Evolutionary conservation across 2,329 filamentous ascomycete species (phyloP).

Genomic region (Colletotrichum tropicale): DNA sequence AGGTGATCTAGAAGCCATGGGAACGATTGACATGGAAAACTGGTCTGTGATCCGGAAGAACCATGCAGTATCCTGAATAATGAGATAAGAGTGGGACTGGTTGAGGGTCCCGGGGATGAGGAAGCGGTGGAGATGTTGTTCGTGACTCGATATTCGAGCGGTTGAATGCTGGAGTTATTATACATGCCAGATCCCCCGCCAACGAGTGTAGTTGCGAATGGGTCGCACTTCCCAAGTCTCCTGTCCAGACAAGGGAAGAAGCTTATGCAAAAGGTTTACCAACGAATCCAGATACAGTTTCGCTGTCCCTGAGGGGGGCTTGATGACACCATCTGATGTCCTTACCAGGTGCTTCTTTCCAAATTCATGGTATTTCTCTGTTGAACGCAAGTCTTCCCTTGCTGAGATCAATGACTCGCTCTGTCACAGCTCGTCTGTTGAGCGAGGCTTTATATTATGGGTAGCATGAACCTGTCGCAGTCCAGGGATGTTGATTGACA

Average conservation of each 20-base stretch:
- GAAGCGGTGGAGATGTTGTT: not conserved
- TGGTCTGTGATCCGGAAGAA: not conserved
- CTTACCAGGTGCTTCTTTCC: not conserved
- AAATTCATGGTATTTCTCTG: not conserved
- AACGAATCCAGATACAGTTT: not conserved
- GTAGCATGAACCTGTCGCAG: not conserved
- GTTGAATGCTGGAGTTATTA: not conserved
- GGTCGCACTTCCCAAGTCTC: not conserved
- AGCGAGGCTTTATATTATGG: not conserved
- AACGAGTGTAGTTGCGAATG: not conserved
- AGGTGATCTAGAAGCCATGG: not conserved
- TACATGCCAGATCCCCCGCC: not conserved
- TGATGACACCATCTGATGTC: not conserved
- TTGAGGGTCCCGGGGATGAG: not conserved
- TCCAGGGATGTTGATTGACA: not conserved
- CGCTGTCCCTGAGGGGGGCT: not conserved
- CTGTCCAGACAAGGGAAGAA: not conserved
- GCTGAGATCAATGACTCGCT: not conserved
- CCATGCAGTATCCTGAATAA: not conserved
- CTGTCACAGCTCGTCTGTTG: not conserved
- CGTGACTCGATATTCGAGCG: not conserved
- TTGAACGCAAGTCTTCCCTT: not conserved
- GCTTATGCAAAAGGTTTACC: not conserved
- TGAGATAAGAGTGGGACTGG: not conserved
- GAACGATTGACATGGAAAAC: not conserved